Evolutionary conservation across 345 rosid genomes (phyloP).

Genomic region (Eucalyptus brandiana): DNA sequence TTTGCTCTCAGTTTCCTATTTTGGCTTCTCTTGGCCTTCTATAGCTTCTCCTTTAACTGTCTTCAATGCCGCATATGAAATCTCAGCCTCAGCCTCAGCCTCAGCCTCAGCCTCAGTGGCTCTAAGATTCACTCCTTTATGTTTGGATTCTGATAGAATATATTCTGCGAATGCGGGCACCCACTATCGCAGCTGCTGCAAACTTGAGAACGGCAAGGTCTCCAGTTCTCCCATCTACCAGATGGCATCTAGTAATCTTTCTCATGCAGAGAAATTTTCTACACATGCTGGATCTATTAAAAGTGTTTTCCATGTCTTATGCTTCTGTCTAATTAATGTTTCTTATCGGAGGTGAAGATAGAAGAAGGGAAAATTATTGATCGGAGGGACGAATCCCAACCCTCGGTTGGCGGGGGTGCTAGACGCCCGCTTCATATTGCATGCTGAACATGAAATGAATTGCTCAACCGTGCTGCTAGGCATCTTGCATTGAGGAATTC

Average conservation of each 20-base stretch:
- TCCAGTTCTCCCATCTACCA: conserved; percentile 61
- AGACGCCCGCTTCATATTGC: conserved; percentile 72
- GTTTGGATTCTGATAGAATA: not conserved
- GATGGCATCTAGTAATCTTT: conserved; percentile 36
- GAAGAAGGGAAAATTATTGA: not conserved
- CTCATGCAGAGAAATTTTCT: conserved; percentile 65
- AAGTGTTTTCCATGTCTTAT: conserved; percentile 2
- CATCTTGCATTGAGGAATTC: conserved; percentile 88
- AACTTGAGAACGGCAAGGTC: conserved; percentile 94
- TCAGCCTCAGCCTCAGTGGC: not conserved
- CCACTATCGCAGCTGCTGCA: conserved; percentile 90
- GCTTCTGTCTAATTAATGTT: not conserved
- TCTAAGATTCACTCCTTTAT: not conserved
- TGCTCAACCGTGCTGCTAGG: conserved; percentile 88
- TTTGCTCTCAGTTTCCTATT: conserved; percentile 1
- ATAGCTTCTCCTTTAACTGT: not conserved
- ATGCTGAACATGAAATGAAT: conserved; percentile 97
- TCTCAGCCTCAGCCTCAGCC: no score
- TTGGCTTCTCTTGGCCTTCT: not conserved
- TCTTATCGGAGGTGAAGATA: not conserved
- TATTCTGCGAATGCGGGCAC: conserved; percentile 34
- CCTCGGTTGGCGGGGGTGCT: conserved; percentile 85
- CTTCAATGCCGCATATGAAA: not conserved
- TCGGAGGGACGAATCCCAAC: conserved; percentile 40
- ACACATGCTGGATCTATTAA: conserved; percentile 87